These are phyloP conservation scores for Dactylellina drechsleri DNA, from an alignment of 2,329 filamentous ascomycete genomes.

Conservation along the genomic window DNA sequence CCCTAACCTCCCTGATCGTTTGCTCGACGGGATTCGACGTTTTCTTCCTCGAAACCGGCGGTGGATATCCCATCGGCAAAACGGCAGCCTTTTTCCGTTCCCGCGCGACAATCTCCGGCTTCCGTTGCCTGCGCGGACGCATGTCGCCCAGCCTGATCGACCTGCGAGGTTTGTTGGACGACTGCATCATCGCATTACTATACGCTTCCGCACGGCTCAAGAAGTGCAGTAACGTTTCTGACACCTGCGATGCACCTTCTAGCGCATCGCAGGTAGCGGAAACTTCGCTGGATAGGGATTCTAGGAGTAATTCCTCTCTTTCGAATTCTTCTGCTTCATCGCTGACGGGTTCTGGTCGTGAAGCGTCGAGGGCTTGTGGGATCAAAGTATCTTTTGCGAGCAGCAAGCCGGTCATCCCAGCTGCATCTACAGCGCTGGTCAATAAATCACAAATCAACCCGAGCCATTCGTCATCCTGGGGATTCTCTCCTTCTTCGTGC, in stretches of 20 bases:
- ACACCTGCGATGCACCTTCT: conserved; percentile 49
- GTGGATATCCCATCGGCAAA: conserved; percentile 49
- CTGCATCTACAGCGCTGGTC: conserved; percentile 51
- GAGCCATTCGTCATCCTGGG: conserved; percentile 50
- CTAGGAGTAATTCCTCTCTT: conserved; percentile 43
- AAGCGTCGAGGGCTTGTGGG: conserved; percentile 27
- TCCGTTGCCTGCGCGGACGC: conserved; percentile 30
- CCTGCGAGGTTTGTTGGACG: conserved; percentile 20
- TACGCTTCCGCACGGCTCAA: conserved; percentile 45
- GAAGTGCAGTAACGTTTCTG: conserved; percentile 42
- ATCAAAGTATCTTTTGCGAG: conserved; percentile 51
- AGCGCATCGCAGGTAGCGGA: conserved; percentile 46
- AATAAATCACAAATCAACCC: conserved; percentile 51
- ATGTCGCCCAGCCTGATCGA: conserved; percentile 36
- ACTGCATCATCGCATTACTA: conserved; percentile 20
- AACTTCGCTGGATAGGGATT: conserved; percentile 48
- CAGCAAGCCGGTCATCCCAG: conserved; percentile 48
- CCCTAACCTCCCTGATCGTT: conserved; percentile 42
- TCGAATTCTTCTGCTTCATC: conserved; percentile 43
- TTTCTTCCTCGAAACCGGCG: conserved; percentile 59
- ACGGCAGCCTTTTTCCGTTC: conserved; percentile 49
- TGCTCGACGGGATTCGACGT: conserved; percentile 14
- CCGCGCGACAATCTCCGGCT: conserved; percentile 46
- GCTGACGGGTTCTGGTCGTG: conserved; percentile 15
- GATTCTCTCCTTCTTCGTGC: conserved; percentile 27